phyloP scores from a whole-genome alignment of 306 rosid species.

The Senna siamea region DNA sequence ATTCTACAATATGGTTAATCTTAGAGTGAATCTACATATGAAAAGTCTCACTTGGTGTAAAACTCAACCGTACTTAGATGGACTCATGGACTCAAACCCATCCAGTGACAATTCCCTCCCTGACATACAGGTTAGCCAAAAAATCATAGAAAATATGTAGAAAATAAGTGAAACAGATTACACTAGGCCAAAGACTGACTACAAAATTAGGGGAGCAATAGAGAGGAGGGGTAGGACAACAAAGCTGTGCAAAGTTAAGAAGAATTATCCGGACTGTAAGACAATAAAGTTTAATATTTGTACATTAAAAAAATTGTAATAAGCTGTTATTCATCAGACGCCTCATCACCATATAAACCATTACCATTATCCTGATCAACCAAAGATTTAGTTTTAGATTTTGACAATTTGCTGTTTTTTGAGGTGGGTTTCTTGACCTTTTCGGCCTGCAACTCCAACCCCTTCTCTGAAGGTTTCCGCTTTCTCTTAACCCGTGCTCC shows the following conservation, averaged over 20 bases:
- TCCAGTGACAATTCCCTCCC: neutral
- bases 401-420: conserved; percentile 57
- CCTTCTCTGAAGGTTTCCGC: conserved; percentile 88
- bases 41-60: neutral
- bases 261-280: neutral
- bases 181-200: neutral
- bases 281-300: neutral
- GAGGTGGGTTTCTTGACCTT: conserved; percentile 67
- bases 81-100: neutral
- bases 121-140: neutral
- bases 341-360: conserved; percentile 53
- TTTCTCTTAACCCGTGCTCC: conserved; percentile 66
- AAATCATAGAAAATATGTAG: neutral
- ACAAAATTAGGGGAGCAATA: neutral
- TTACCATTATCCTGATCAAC: conserved; percentile 55
- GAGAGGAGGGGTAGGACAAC: neutral
- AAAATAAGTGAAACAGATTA: neutral
- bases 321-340: conserved; percentile 55
- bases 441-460: conserved; percentile 86
- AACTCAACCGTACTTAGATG: neutral
- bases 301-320: neutral
- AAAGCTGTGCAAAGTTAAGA: no score
- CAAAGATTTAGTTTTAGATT: conserved; percentile 52
- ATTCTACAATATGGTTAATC: no score
- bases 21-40: neutral